Evolutionary conservation across 768 basidiomycete species (phyloP).

Genomic region (Tylopilus sp.): DNA sequence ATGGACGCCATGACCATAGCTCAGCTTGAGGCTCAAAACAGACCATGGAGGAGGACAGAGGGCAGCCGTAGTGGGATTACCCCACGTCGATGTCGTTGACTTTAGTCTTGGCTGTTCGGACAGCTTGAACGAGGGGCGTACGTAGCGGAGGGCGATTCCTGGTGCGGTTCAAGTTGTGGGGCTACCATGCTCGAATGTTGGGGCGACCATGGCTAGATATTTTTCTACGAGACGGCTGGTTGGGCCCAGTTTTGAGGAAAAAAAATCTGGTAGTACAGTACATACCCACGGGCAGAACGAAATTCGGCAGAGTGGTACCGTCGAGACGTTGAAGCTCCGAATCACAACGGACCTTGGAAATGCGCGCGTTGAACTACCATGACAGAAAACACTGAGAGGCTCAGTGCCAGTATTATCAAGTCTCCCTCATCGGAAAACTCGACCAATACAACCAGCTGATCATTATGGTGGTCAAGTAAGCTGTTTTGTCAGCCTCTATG

Average conservation of each 20-base stretch:
- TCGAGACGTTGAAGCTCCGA: too few species aligned
- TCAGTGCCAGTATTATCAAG: background rate
- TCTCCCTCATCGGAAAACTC: background rate
- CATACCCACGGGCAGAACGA: too few species aligned
- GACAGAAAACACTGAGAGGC: background rate
- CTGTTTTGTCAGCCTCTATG: background rate
- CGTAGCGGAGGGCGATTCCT: background rate
- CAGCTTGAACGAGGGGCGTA: background rate
- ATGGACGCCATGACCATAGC: background rate
- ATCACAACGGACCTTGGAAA: background rate
- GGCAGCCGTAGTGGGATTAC: background rate
- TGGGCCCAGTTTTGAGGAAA: too few species aligned
- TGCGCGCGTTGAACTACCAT: background rate
- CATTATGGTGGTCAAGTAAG: background rate
- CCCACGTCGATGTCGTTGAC: background rate
- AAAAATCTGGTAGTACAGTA: too few species aligned
- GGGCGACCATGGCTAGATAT: background rate
- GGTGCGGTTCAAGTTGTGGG: background rate
- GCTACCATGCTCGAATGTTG: background rate
- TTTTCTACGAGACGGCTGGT: too few species aligned
- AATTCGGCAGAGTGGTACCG: too few species aligned
- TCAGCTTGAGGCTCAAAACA: too few species aligned
- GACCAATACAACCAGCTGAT: conserved; percentile 1
- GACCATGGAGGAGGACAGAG: background rate
- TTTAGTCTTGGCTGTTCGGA: background rate